Conservation (phyloP, 2,329 filamentous ascomycete species). For the Microdochium paspali region DNA sequence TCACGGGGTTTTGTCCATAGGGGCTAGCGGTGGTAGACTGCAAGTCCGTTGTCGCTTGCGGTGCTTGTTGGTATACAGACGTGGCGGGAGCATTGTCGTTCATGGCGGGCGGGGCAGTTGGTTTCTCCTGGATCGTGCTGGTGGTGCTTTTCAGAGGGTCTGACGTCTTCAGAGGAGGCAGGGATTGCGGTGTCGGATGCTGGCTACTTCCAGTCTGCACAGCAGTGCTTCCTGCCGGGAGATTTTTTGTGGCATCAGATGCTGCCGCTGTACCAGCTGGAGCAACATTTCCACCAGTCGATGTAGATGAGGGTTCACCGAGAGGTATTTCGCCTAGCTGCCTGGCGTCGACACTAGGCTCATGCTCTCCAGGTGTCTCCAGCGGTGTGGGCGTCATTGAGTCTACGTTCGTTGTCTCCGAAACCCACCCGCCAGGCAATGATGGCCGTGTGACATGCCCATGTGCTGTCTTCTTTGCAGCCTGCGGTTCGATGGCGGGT, state of each 20-base stretch:
- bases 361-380: slow-evolving; percentile 3
- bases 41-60: background rate
- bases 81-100: background rate
- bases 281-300: background rate
- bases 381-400: slow-evolving; percentile 13
- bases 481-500: background rate
- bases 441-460: slow-evolving; percentile 8
- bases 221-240: too few relatives aligned
- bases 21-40: background rate
- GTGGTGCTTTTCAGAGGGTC: background rate
- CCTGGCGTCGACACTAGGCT: background rate
- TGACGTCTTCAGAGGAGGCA: background rate
- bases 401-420: slow-evolving; percentile 13
- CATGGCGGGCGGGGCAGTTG: background rate
- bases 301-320: background rate
- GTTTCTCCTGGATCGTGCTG: background rate
- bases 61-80: background rate
- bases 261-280: background rate
- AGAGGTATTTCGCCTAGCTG: background rate
- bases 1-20: background rate
- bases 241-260: too few relatives aligned
- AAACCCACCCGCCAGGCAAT: slow-evolving; percentile 19
- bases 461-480: slow-evolving; percentile 1
- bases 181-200: background rate
- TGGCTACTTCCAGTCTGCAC: too few relatives aligned